A percentile compares a stretch with the other conserved stretches of the same genome.
Conservation (phyloP, 257 asterid genomes). For the Scutellaria baicalensis region DNA sequence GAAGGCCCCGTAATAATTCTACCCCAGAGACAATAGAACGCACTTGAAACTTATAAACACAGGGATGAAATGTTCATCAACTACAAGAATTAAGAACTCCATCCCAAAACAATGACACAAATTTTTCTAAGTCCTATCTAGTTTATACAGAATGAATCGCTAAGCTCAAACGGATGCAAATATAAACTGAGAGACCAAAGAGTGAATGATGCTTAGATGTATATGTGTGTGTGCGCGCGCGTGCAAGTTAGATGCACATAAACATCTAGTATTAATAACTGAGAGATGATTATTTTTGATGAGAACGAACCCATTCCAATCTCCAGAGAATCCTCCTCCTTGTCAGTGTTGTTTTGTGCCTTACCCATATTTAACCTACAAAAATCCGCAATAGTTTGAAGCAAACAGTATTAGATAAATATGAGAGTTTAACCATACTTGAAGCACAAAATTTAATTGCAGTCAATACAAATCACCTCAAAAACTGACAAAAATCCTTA, state of each 20-base stretch:
- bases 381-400: neutral
- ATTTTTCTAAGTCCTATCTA: neutral
- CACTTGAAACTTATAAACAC: neutral
- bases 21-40: neutral
- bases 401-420: neutral
- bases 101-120: neutral
- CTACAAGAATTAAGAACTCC: neutral
- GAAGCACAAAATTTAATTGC: slow-evolving; percentile 5
- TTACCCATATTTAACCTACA: slow-evolving; percentile 50
- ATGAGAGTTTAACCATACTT: neutral
- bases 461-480: neutral
- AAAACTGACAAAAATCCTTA: neutral
- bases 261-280: neutral
- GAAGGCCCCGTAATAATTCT: neutral
- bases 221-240: neutral
- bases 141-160: neutral
- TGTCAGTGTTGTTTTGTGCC: slow-evolving; percentile 37
- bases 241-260: neutral
- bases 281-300: neutral
- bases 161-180: neutral
- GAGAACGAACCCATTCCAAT: slow-evolving; percentile 68
- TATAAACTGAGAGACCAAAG: neutral
- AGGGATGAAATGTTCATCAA: neutral
- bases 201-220: neutral
- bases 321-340: slow-evolving; percentile 79